These are phyloP conservation scores for Ceratobasidium sp. DNA, from an alignment of 1,284 basidiomycete species.

Conservation along the genomic window DNA sequence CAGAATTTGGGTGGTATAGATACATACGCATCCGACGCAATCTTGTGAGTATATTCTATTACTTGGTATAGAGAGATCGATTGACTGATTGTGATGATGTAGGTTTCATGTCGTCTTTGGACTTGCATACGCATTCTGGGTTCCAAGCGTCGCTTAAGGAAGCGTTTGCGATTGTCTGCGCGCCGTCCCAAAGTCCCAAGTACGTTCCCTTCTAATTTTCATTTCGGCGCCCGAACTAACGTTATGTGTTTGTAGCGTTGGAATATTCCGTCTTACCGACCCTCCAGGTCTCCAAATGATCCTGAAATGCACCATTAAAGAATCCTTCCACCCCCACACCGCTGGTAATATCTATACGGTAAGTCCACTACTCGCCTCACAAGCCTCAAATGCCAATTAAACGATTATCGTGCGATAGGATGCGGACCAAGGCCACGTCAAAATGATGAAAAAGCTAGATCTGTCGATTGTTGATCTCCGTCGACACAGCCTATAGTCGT, in stretches of 20 bases:
- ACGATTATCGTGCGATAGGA: slow-evolving; percentile 62
- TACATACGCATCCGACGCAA: slow-evolving; percentile 93
- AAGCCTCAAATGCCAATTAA: too few species aligned
- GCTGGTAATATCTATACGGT: slow-evolving; percentile 77
- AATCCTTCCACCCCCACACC: slow-evolving; percentile 87
- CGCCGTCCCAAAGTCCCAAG: slow-evolving; percentile 82
- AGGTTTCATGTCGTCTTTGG: slow-evolving; percentile 91
- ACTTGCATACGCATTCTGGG: slow-evolving; percentile 88
- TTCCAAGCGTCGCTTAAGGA: slow-evolving; percentile 91
- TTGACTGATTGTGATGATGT: not conserved
- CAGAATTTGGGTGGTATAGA: slow-evolving; percentile 63
- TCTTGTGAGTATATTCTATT: slow-evolving; percentile 69
- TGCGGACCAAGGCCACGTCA: slow-evolving; percentile 84
- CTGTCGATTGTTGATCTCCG: slow-evolving; percentile 82
- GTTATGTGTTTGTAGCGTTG: slow-evolving; percentile 66
- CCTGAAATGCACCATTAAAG: slow-evolving; percentile 73
- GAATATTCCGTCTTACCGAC: slow-evolving; percentile 88
- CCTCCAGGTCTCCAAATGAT: slow-evolving; percentile 83
- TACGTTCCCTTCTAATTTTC: slow-evolving; percentile 57
- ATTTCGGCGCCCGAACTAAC: not conserved
- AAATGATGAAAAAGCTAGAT: slow-evolving; percentile 71
- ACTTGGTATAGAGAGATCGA: not conserved
- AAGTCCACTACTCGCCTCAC: slow-evolving; percentile 17
- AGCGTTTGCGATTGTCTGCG: slow-evolving; percentile 92
- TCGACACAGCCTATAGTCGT: slow-evolving; percentile 11